Percentiles rank a stretch among this genome's conserved stretches.
Evolutionary conservation across 2,329 filamentous ascomycete genomes (phyloP).

Genomic region (Claviceps citrina): DNA sequence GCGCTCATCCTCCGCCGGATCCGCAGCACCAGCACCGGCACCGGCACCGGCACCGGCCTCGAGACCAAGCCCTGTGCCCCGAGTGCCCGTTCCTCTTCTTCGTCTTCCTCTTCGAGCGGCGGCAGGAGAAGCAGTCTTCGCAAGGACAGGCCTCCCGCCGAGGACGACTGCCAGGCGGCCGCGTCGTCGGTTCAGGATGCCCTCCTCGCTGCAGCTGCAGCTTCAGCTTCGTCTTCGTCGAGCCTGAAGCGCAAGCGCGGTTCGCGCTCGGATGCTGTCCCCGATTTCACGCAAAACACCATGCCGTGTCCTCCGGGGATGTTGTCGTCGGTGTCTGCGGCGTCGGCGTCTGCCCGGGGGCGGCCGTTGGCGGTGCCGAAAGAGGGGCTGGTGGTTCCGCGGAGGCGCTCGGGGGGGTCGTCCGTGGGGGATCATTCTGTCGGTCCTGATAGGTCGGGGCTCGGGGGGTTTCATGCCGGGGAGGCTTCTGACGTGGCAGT

Average conservation of each 20-base stretch:
- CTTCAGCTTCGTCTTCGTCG: background rate
- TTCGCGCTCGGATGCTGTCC: conserved; percentile 3
- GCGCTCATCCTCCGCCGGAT: conserved; percentile 4
- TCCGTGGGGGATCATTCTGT: conserved; percentile 16
- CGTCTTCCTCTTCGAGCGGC: no score
- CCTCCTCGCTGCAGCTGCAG: no score
- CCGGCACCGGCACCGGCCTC: no score
- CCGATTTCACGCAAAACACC: conserved; percentile 20
- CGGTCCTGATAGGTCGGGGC: conserved; percentile 21
- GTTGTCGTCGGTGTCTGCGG: background rate
- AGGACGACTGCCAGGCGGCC: background rate
- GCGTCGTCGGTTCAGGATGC: background rate
- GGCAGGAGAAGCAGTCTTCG: background rate
- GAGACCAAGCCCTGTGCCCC: no score
- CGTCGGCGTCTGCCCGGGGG: no score
- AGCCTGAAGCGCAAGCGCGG: conserved; percentile 17
- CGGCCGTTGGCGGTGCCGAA: conserved; percentile 5
- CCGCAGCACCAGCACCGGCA: background rate
- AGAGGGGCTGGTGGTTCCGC: conserved; percentile 15
- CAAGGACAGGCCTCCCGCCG: no score
- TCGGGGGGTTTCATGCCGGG: conserved; percentile 24
- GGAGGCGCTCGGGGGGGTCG: conserved; percentile 17
- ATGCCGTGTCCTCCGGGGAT: conserved; percentile 14
- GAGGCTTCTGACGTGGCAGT: conserved; percentile 20
- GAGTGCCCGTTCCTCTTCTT: no score